Base-by-base conservation (phyloP, 2,329 filamentous ascomycete genomes). In the Aotearoamyces nothofagi region DNA sequence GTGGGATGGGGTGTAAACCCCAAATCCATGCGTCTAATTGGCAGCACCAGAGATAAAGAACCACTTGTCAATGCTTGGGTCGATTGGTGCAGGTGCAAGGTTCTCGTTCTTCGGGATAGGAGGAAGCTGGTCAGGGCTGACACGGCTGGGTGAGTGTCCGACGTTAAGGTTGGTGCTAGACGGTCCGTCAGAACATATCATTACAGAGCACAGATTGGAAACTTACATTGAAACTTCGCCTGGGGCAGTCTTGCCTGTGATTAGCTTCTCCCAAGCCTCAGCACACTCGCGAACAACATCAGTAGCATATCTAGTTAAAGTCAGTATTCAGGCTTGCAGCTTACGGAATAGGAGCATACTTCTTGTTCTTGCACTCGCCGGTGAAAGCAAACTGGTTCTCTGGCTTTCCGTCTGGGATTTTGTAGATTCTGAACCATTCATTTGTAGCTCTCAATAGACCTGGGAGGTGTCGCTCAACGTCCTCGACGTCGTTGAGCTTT, bases 341-440 rank as follows among this genome's bases (percentile, higher is more conserved):
- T 10, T 15, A 17, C 6, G 11, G 17, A 7, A 11, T 17, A 9
- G 17, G 15, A 27, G 45, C 69, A 41, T 46, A 84, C 79, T 79
- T 83, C 76, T 86, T 92, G 78, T 98, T 98, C 79, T 98, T 98
- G 81, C 87, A 96, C 70, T 98, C 90, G 66, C 90, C 90, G 35
- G 86, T 94, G 69, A 98, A 98, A 51, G 90, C 90, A 54, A 98
- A 98, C 67, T 96, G 90, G 76, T 98, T 98, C 79, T 98, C 90
- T 50, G 87, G 86, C 84, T 98, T 98, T 69, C 90, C 90, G 55
- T 98, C 90, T 54, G 90, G 90, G 62, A 98, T 98, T 73, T 98
- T 98, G 79, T 98, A 98, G 74, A 98, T 98, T 60, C 90, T 84
- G 84, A 98, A 98, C 90, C 90, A 98, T 69, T 98, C 90, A 55